Evolutionary conservation across 2,329 filamentous ascomycete genomes (phyloP), one percentile per base, ranked within the genome.

Genomic region (Pyricularia sp.): DNA sequence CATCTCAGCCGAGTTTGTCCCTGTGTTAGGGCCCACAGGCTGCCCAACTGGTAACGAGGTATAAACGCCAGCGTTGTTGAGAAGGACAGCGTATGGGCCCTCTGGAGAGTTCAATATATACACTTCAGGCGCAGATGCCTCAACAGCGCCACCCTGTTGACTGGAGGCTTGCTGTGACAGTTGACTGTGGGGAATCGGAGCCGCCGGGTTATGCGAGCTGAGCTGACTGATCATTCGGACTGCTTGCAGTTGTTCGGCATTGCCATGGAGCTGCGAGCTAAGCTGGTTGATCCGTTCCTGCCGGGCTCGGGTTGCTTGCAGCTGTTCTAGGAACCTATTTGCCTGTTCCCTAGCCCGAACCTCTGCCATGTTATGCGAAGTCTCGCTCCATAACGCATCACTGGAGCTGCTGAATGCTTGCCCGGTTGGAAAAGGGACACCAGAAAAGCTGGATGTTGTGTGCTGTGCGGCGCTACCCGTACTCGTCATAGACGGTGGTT

Each of bases 21-120:
- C 58, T 25, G 58, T 25, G 58, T 6, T 23, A 61, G 23, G 3
- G 30, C 66, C 42, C 30, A 17, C 23, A 17, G 61, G 36, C 33
- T 36, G 64, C n/a, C 23, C 17, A 2, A 23, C 7, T 17, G 50
- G 26, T 20, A n/a, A n/a, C 14, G 65, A 67, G 70, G 81, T 85
- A 70, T 85, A 89, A 12, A 82, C 79, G 30, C 86, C 85, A 1
- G 79, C 75, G 63, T 82, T 81, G 72, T 85, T 86, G 59, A 90
- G 77, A 7, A 90, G 75, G 1, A 90, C 76, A 6, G 83, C 87
- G 25, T 83, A 83, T 0, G 87, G 88, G 0, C 88, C 88, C 61
- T 81, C 80, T 0, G 87, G 86, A 0, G 88, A 89, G 20, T 83
- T 85, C 7, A 90, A 75, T 28, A 90, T 84, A 72, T 89, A 90